A percentile compares a stretch with the other conserved stretches of the same genome.
Conservation (phyloP, 1,284 basidiomycete species). For the Rhodotorula sp. region DNA sequence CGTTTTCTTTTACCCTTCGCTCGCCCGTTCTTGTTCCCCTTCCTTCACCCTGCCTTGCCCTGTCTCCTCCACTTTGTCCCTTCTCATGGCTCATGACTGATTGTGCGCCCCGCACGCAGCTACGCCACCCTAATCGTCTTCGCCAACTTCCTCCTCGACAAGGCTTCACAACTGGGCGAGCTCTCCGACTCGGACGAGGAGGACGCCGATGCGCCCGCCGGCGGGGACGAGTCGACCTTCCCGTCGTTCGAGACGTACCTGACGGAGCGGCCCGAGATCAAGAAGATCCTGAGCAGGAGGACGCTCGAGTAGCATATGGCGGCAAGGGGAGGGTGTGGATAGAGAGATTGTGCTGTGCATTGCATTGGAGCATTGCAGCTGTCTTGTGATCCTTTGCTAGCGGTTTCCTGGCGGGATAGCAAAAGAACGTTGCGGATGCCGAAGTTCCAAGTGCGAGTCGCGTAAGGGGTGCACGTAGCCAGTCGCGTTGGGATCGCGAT, state of each 20-base stretch:
- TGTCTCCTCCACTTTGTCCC: too few species aligned
- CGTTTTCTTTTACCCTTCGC: slow-evolving; percentile 40
- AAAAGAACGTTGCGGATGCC: too few species aligned
- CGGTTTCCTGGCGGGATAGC: too few species aligned
- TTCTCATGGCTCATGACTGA: too few species aligned
- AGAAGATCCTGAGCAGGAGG: slow-evolving; percentile 63
- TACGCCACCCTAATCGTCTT: slow-evolving; percentile 94
- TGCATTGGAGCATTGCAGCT: too few species aligned
- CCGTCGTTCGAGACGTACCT: slow-evolving; percentile 77
- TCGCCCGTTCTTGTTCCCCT: neutral
- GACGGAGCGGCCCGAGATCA: slow-evolving; percentile 77
- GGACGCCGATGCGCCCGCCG: slow-evolving; percentile 45
- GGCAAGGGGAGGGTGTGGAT: neutral
- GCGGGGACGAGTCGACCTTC: slow-evolving; percentile 15
- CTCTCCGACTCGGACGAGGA: slow-evolving; percentile 52
- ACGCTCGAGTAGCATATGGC: slow-evolving; percentile 32
- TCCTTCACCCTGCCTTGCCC: too few species aligned
- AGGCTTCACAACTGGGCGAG: slow-evolving; percentile 47
- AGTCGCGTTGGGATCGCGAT: too few species aligned
- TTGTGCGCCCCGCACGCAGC: slow-evolving; percentile 54
- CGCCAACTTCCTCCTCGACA: slow-evolving; percentile 90
- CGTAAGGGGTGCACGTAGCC: too few species aligned
- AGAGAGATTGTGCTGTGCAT: neutral
- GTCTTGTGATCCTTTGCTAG: too few species aligned
- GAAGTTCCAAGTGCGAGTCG: too few species aligned